Evolutionary conservation across 2,329 filamentous ascomycete genomes (phyloP), one percentile per base, ranked within the genome.

Genomic region (Biscogniauxia marginata): DNA sequence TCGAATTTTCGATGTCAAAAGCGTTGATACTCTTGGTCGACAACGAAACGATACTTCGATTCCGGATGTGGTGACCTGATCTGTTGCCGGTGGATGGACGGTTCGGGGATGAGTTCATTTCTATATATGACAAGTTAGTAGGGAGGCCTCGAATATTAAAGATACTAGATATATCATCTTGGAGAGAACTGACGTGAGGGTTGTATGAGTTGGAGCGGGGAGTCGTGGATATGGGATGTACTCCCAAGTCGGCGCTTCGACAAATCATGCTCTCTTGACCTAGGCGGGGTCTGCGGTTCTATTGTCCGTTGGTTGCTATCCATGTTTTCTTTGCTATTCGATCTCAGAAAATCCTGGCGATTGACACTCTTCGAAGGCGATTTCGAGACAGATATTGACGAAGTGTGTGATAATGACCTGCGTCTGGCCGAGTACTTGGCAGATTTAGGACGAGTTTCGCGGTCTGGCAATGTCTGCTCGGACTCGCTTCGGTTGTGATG

Each of bases 1-100:
- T 65, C 19, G 71, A 64, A 47, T 74, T 75, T 13, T 71, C 69
- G 1, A 73, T 68, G 8, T 77, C 73, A 18, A 72, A 66, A 5
- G 70, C 66, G 4, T 64, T 64, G 44, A 52, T 53, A 24, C 64
- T 69, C 50, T 59, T 64, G 23, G 50, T 62, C 9, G 65, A 62
- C 18, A 63, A 47, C 9, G 67, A 67, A 16, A 62, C 56, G 3
- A 67, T 53, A 46, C 65, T 70, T 43, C 57, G 63, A 24, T 68
- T 62, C 22, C 61, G 65, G 21, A 56, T 22, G 39, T 62, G 67
- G 16, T 52, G 22, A n/a, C 44, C 52, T 16, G 46, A 49, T 34
- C 61, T 54, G 30, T 53, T 53, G 54, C 56, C 53, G 47, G 52
- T 59, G 46, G 48, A 50, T 13, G 56, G 46, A 34, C 48, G 45